A percentile compares a stretch with the other conserved stretches of the same genome.
Conservation (phyloP, 805 yeast genomes). For the Pichia exigua region DNA sequence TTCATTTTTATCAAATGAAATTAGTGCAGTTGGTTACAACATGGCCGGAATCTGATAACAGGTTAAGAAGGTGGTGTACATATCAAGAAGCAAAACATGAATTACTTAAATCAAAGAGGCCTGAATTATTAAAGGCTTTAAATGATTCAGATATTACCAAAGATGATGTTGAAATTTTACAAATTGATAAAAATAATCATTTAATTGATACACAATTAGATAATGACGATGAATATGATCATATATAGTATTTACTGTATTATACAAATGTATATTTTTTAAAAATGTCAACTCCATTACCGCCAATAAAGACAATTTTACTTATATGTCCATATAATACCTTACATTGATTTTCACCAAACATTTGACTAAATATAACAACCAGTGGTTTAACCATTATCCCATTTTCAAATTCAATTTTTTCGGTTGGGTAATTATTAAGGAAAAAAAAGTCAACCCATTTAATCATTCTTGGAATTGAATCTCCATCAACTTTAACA, state of each 20-base stretch:
- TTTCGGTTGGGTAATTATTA: background rate
- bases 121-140: slow-evolving; percentile 60
- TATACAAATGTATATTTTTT: background rate
- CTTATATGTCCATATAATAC: background rate
- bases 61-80: slow-evolving; percentile 71
- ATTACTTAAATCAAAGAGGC: slow-evolving; percentile 47
- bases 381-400: background rate
- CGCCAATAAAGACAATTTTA: background rate
- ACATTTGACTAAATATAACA: slow-evolving; percentile 5
- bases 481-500: slow-evolving; percentile 2
- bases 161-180: slow-evolving; percentile 18
- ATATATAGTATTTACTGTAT: background rate
- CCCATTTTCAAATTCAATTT: background rate
- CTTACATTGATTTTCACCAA: background rate
- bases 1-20: slow-evolving; percentile 76
- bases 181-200: background rate
- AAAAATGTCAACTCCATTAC: slow-evolving; percentile 1
- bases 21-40: slow-evolving; percentile 44
- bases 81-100: slow-evolving; percentile 61
- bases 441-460: background rate
- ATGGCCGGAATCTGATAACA: slow-evolving; percentile 68
- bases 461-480: background rate
- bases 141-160: slow-evolving; percentile 45
- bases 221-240: slow-evolving; percentile 5
- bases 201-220: slow-evolving; percentile 4